Conservation (phyloP, 805 yeast genomes). For the Candida dendrica region DNA sequence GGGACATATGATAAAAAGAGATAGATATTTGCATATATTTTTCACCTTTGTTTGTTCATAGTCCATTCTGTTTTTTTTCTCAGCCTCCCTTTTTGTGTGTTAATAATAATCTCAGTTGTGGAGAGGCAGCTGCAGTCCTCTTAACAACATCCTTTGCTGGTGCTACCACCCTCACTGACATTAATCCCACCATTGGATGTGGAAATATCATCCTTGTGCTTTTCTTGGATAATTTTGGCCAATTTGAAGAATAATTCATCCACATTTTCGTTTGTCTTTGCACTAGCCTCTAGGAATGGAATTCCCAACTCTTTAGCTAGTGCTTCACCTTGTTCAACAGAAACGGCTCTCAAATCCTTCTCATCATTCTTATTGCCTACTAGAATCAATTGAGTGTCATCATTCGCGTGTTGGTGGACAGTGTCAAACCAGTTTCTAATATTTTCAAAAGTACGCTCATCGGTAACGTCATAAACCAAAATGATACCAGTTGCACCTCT, state of each 20-base stretch:
- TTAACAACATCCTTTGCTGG: constrained; percentile 15
- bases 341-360: constrained; percentile 76
- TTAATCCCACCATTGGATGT: constrained; percentile 18
- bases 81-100: too few relatives aligned
- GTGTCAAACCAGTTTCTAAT: constrained; percentile 94
- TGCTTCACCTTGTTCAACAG: constrained; percentile 84
- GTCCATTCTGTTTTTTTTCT: too few relatives aligned
- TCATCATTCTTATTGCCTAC: constrained; percentile 97
- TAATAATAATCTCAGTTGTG: too few relatives aligned
- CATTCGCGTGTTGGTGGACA: constrained; percentile 93
- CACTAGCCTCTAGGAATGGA: constrained; percentile 93
- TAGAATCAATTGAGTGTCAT: constrained; percentile 86
- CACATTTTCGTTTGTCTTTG: constrained; percentile 88
- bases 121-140: too few relatives aligned
- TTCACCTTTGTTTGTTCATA: too few relatives aligned
- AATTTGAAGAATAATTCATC: constrained; percentile 86
- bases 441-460: constrained; percentile 86
- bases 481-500: constrained; percentile 88
- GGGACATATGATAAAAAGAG: too few relatives aligned
- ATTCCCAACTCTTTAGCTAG: constrained; percentile 81
- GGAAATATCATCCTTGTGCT: constrained; percentile 37
- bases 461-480: constrained; percentile 77
- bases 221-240: constrained; percentile 81
- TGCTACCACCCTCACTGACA: constrained; percentile 9
- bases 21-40: too few relatives aligned